Conservation (phyloP, 2,329 filamentous ascomycete species). For the Xylariaceae sp. region DNA sequence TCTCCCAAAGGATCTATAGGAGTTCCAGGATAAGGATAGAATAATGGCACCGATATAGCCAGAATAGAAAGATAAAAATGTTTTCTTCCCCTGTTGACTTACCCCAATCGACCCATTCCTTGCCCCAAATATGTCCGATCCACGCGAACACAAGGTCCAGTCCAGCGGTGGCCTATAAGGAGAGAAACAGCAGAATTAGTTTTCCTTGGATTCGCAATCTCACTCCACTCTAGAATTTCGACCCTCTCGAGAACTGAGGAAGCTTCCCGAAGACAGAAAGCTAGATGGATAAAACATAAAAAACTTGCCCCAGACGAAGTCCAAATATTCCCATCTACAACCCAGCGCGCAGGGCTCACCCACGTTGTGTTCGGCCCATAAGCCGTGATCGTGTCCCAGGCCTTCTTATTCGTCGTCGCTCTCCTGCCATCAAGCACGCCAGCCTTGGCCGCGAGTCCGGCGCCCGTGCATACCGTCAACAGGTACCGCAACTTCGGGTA, state of each 20-base stretch:
- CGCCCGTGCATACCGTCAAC: constrained; percentile 69
- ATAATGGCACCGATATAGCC: too few relatives aligned
- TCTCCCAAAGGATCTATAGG: background rate
- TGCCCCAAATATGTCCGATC: constrained; percentile 55
- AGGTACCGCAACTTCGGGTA: constrained; percentile 57
- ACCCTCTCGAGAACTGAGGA: too few relatives aligned
- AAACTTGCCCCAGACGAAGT: constrained; percentile 61
- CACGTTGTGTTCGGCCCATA: constrained; percentile 57
- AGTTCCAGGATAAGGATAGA: background rate
- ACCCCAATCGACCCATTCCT: constrained; percentile 48
- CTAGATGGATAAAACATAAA: background rate
- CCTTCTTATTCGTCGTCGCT: constrained; percentile 67
- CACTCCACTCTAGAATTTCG: too few relatives aligned
- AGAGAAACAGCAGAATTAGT: background rate
- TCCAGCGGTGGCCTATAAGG: constrained; percentile 37
- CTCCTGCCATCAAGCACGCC: constrained; percentile 62
- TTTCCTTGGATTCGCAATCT: too few relatives aligned
- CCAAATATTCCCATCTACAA: constrained; percentile 67
- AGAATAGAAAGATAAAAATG: too few relatives aligned
- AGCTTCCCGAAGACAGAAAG: too few relatives aligned
- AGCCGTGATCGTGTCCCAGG: constrained; percentile 52
- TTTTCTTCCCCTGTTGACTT: background rate
- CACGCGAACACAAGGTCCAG: constrained; percentile 49
- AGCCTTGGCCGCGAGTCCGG: constrained; percentile 58
- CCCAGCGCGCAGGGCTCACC: constrained; percentile 65